Percentiles rank a stretch among this genome's conserved stretches.
These are phyloP conservation scores for Cochlearia excelsa DNA, from an alignment of 345 rosid genomes.

Conservation along the genomic window DNA sequence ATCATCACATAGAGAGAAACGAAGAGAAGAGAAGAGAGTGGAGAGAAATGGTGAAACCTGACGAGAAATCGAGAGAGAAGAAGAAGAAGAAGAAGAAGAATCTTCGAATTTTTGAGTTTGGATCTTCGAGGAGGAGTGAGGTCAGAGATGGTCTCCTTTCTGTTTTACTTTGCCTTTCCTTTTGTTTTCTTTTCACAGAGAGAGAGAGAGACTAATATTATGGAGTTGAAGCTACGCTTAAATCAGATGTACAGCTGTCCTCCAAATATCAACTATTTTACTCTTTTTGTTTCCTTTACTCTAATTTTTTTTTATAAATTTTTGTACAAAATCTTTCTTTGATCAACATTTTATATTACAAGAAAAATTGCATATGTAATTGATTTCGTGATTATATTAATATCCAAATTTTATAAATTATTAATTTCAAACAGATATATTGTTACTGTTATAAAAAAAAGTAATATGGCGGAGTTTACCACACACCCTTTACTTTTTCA, in stretches of 20 bases:
- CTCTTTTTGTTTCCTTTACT: neutral
- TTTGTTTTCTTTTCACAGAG: constrained; percentile 19
- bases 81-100: constrained; percentile 8
- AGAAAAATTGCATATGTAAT: neutral
- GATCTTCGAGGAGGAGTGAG: constrained; percentile 32
- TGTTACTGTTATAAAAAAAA: too few relatives aligned
- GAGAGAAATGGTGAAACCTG: constrained; percentile 11
- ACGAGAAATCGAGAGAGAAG: constrained; percentile 13
- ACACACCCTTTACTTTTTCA: too few relatives aligned
- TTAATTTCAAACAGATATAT: too few relatives aligned
- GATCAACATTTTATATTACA: too few relatives aligned
- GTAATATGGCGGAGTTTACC: too few relatives aligned
- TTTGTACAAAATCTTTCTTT: too few relatives aligned
- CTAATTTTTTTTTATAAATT: too few relatives aligned
- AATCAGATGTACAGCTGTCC: constrained; percentile 37
- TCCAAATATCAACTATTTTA: neutral
- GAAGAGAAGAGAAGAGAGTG: constrained; percentile 1
- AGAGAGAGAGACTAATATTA: constrained; percentile 22
- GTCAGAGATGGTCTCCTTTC: constrained; percentile 36
- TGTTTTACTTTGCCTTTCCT: constrained; percentile 29
- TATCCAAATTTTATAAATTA: too few relatives aligned
- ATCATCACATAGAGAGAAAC: neutral
- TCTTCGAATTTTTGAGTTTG: neutral
- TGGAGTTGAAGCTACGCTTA: constrained; percentile 40
- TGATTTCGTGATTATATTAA: too few relatives aligned